Percentiles rank a stretch among this genome's conserved stretches.
Evolutionary conservation across 73 alveolate species (phyloP).

Genomic region (Tetrahymena thermophila): DNA sequence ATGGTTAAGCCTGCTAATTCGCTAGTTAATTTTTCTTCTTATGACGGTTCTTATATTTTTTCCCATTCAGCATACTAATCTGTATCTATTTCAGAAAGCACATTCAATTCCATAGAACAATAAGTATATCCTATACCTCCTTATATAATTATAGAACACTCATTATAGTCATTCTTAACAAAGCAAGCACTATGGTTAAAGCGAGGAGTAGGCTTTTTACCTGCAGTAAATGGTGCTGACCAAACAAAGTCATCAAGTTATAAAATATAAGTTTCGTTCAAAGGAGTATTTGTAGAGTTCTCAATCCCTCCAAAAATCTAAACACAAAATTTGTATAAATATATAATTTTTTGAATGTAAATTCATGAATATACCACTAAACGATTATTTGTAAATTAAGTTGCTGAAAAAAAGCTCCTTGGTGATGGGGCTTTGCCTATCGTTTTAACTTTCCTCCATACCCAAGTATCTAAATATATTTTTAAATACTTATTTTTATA

Average conservation of each 20-base stretch:
- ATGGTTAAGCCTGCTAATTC: conserved; percentile 31
- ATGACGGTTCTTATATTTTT: conserved; percentile 19
- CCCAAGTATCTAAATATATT: not conserved
- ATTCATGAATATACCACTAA: not conserved
- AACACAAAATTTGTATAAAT: too few relatives aligned
- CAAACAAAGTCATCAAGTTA: conserved; percentile 32
- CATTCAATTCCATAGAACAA: conserved; percentile 43
- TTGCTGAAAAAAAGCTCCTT: conserved; percentile 22
- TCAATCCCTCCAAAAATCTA: conserved; percentile 39
- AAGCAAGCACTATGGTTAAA: conserved; percentile 47
- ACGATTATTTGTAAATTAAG: conserved; percentile 11
- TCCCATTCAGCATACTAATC: conserved; percentile 34
- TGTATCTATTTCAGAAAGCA: not conserved
- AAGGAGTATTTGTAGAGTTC: conserved; percentile 5
- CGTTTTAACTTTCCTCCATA: conserved; percentile 26
- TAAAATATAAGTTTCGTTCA: conserved; percentile 25
- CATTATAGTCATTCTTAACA: conserved; percentile 11
- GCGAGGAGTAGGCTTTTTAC: conserved; percentile 57
- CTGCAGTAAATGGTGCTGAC: conserved; percentile 49
- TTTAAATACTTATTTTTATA: not conserved
- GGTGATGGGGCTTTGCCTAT: conserved; percentile 37
- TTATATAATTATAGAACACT: not conserved
- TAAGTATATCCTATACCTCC: conserved; percentile 36
- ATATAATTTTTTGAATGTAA: too few relatives aligned
- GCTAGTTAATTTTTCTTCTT: conserved; percentile 10